Evolutionary conservation across 441 rosid species (phyloP).

Genomic region (Gossypium schwendimanii): DNA sequence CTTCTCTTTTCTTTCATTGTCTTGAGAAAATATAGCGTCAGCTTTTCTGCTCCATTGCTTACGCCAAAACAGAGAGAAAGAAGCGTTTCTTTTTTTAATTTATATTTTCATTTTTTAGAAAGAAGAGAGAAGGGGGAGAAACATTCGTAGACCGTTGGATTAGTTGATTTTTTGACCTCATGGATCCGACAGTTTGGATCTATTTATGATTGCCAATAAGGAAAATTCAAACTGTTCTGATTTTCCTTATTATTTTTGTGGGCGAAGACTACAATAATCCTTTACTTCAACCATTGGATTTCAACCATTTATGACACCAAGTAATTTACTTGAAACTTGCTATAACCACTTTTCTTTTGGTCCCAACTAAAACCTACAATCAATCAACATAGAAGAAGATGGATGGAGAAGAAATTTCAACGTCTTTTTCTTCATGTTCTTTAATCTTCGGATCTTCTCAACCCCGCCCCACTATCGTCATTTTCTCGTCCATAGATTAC

Average conservation of each 20-base stretch:
- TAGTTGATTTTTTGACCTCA: background rate
- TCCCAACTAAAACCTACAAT: no score
- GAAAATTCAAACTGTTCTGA: background rate
- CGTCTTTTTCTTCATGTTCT: no score
- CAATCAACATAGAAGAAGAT: no score
- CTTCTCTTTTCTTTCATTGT: conserved; percentile 21
- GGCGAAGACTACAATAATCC: no score
- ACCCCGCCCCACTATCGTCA: no score
- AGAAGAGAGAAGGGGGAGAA: background rate
- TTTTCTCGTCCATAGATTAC: no score
- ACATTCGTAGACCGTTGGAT: conserved; percentile 24
- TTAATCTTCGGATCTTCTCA: no score
- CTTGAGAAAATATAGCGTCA: conserved; percentile 23
- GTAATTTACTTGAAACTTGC: no score
- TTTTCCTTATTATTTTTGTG: background rate
- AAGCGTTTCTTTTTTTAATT: background rate
- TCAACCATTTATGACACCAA: no score
- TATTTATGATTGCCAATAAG: background rate
- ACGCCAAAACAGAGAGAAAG: conserved; percentile 13
- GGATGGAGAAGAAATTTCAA: no score
- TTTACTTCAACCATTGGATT: no score
- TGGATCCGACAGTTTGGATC: background rate
- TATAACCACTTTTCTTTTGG: no score
- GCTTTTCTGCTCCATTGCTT: conserved; percentile 20
- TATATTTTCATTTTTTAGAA: background rate